Conservation (phyloP, 1,284 basidiomycete species). For the Pyrrhoderma lamaoense region DNA sequence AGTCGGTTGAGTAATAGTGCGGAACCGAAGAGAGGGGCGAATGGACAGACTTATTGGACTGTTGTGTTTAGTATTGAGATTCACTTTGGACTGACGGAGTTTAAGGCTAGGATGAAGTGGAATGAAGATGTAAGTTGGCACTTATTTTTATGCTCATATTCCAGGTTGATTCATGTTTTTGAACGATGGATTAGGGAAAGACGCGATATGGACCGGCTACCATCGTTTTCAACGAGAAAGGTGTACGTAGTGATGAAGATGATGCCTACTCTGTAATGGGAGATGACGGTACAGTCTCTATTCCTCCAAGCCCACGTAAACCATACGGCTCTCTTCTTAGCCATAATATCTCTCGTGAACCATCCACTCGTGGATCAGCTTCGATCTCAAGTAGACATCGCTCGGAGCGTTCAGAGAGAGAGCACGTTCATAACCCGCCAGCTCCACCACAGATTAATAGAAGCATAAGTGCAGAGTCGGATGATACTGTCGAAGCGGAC, state of each 20-base stretch:
- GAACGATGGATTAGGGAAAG: conserved; percentile 36
- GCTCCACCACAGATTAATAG: conserved; percentile 1
- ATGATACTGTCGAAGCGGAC: conserved; percentile 2
- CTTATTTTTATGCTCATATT: conserved; percentile 3
- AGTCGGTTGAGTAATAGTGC: conserved; percentile 63
- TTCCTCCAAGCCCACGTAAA: conserved; percentile 7
- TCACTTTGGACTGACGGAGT: conserved; percentile 73
- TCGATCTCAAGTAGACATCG: not conserved
- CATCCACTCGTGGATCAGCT: not conserved
- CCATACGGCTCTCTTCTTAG: conserved; percentile 8
- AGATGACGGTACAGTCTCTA: conserved; percentile 24
- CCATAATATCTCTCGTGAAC: conserved; percentile 1
- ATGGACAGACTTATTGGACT: conserved; percentile 68
- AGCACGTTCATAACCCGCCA: not conserved
- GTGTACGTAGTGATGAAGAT: conserved; percentile 64
- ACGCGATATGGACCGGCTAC: conserved; percentile 49
- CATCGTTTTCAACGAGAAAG: conserved; percentile 73
- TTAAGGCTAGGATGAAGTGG: conserved; percentile 75
- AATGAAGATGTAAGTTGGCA: conserved; percentile 52
- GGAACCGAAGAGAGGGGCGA: conserved; percentile 52
- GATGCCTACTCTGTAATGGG: conserved; percentile 35
- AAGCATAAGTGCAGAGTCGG: conserved; percentile 5
- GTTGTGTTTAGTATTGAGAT: conserved; percentile 77
- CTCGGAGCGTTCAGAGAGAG: not conserved
- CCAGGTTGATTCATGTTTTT: not conserved